phyloP scores from a whole-genome alignment of 2,329 filamentous ascomycete genomes.

The Gaeumannomyces sp. region DNA sequence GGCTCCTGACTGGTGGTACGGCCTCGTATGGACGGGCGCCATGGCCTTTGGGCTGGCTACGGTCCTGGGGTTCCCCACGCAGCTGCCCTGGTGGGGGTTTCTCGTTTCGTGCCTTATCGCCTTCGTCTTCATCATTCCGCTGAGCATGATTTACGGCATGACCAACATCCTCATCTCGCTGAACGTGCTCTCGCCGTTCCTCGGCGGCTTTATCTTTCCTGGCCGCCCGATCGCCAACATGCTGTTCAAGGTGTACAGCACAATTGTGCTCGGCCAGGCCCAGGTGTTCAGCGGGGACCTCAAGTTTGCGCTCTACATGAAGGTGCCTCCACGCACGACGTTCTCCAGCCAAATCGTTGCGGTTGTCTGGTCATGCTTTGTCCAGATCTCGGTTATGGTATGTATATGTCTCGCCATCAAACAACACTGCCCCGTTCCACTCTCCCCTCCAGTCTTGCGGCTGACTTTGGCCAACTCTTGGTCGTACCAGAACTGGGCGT shows the following conservation, averaged over 20 bases:
- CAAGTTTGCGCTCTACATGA: conserved; percentile 71
- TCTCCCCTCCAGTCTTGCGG: neutral
- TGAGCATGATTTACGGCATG: conserved; percentile 63
- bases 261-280: conserved; percentile 59
- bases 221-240: conserved; percentile 67
- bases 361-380: conserved; percentile 59
- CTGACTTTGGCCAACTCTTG: neutral
- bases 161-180: conserved; percentile 67
- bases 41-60: conserved; percentile 47
- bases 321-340: conserved; percentile 59
- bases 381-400: conserved; percentile 51
- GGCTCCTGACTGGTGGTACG: conserved; percentile 59
- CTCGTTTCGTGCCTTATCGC: conserved; percentile 60
- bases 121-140: conserved; percentile 57
- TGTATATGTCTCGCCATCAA: neutral
- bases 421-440: too few species aligned
- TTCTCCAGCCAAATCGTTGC: conserved; percentile 61
- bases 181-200: conserved; percentile 69
- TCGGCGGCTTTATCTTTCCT: conserved; percentile 70
- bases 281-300: conserved; percentile 59
- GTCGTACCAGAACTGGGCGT: conserved; percentile 48
- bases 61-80: conserved; percentile 56
- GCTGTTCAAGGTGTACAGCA: conserved; percentile 62
- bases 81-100: conserved; percentile 68
- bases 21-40: conserved; percentile 48